Base-by-base conservation (phyloP, 768 basidiomycete species). In the Suillus plorans region DNA sequence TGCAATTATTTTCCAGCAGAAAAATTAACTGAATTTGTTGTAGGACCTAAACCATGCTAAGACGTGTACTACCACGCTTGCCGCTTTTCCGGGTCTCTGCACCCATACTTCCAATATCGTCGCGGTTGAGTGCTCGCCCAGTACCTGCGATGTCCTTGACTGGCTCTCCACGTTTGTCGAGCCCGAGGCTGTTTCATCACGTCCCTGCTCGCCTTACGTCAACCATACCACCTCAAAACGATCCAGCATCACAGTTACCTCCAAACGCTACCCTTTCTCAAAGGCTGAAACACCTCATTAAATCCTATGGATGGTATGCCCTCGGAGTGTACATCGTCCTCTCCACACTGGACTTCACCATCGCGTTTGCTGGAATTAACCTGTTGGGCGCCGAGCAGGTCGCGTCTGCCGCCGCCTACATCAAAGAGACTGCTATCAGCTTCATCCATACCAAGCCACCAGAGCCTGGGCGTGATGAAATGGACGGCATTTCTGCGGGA, bases 271-370 rank as follows among this genome's bases (percentile, higher is more conserved):
- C 88, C 1, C 80, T 94, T 63, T 86, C 90, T 1, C 85, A 90
- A 74, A 85, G 88, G 22, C 80, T 95, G 28, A 94, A 89, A 72
- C 84, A 86, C 69, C 89, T 98, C 64, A 89, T 95, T 65, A 95
- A 91, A 73, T 86, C 91, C 5, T 97, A 99, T 74, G 97, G 97
- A 37, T 95, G 93, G 92, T 97, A 96, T 73, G 95, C 97, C 22
- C 83, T 99, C 36, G 95, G 92, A 39, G 89, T 99, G 31, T 99
- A 99, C 80, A 52, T 89, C 67, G 73, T 89, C 59, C 74, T 99
- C 62, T 85, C 86, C 49, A 80, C 81, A 8, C 72, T 95, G 73
- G 97, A 99, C 76, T 95, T 99, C 74, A 79, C 85, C 42, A 82
- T 97, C 70, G 88, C 92, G 0, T 97, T 97, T 73, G 84, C 88